Evolutionary conservation across 495 filamentous ascomycete genomes (phyloP).

Genomic region (Penicillium crystallinum): DNA sequence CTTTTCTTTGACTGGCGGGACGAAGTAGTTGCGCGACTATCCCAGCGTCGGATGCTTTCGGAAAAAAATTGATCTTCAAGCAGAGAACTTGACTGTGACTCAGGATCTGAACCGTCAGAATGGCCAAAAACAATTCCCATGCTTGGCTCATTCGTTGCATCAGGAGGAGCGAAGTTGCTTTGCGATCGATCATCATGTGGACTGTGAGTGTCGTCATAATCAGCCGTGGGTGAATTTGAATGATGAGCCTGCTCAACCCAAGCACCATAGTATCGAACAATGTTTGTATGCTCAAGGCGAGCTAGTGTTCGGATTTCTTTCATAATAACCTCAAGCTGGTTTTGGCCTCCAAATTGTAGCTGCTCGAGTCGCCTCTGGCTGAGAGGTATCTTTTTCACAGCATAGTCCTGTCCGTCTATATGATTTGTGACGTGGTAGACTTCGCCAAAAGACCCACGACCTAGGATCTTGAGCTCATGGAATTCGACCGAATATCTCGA

Average conservation of each 20-base stretch:
- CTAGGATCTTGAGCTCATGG: slow-evolving; percentile 38
- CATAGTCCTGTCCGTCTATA: slow-evolving; percentile 48
- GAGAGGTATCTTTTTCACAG: slow-evolving; percentile 51
- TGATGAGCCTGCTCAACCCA: slow-evolving; percentile 47
- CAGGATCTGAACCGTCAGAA: slow-evolving; percentile 19
- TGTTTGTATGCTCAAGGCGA: slow-evolving; percentile 48
- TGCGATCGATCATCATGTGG: slow-evolving; percentile 15
- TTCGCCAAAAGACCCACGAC: slow-evolving; percentile 49
- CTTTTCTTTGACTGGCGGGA: slow-evolving; percentile 31
- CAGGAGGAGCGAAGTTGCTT: slow-evolving; percentile 7
- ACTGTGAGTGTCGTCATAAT: slow-evolving; percentile 16
- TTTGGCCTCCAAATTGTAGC: slow-evolving; percentile 41
- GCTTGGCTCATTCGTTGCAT: slow-evolving; percentile 26
- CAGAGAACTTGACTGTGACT: slow-evolving; percentile 17
- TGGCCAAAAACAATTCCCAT: slow-evolving; percentile 42
- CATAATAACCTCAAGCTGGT: slow-evolving; percentile 46
- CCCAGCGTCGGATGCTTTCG: slow-evolving; percentile 17
- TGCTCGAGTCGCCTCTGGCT: slow-evolving; percentile 43
- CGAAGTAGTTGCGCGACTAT: slow-evolving; percentile 22
- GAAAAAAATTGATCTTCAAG: slow-evolving; percentile 19
- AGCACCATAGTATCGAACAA: slow-evolving; percentile 50
- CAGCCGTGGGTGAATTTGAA: slow-evolving; percentile 10
- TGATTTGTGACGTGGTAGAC: slow-evolving; percentile 49
- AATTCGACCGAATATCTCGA: slow-evolving; percentile 45
- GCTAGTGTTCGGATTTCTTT: slow-evolving; percentile 51